phyloP scores from a whole-genome alignment of 1,284 basidiomycete genomes.

The Agroathelia rolfsii region DNA sequence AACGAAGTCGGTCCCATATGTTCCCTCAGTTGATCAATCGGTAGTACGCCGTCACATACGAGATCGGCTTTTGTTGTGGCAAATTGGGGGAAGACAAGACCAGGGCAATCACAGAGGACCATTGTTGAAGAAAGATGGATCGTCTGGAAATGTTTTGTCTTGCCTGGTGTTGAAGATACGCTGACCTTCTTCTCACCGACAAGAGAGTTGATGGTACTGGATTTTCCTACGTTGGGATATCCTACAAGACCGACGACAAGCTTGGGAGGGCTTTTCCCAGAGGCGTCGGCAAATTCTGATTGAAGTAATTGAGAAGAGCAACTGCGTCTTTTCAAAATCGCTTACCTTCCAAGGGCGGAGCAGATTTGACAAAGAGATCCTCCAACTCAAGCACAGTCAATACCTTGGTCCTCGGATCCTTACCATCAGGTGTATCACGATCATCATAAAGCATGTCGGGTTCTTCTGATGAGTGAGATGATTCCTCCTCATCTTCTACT shows the following conservation, averaged over 20 bases:
- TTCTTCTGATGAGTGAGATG: conserved; percentile 17
- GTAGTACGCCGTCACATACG: conserved; percentile 93
- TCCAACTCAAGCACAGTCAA: conserved; percentile 87
- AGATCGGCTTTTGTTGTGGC: conserved; percentile 92
- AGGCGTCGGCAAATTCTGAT: conserved; percentile 56
- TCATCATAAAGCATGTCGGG: conserved; percentile 37
- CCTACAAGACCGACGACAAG: conserved; percentile 91
- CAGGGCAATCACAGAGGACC: conserved; percentile 96
- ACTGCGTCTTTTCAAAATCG: conserved; percentile 4
- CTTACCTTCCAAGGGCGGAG: conserved; percentile 71
- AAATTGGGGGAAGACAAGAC: conserved; percentile 97
- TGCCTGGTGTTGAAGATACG: conserved; percentile 94
- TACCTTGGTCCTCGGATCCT: conserved; percentile 70
- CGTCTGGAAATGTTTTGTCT: conserved; percentile 99
- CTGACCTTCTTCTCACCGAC: conserved; percentile 96
- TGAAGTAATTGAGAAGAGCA: conserved; percentile 5
- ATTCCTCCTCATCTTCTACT: conserved; percentile 13
- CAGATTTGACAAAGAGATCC: conserved; percentile 68
- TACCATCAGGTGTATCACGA: conserved; percentile 39
- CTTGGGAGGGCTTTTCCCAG: conserved; percentile 55
- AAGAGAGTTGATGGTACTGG: conserved; percentile 93
- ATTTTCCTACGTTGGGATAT: conserved; percentile 99
- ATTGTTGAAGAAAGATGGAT: conserved; percentile 85
- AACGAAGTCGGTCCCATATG: conserved; percentile 83
- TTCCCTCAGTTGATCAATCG: conserved; percentile 97